Percentiles rank a stretch among this genome's conserved stretches.
phyloP scores from a whole-genome alignment of 2,329 filamentous ascomycete species.

The Monilinia fructigena region DNA sequence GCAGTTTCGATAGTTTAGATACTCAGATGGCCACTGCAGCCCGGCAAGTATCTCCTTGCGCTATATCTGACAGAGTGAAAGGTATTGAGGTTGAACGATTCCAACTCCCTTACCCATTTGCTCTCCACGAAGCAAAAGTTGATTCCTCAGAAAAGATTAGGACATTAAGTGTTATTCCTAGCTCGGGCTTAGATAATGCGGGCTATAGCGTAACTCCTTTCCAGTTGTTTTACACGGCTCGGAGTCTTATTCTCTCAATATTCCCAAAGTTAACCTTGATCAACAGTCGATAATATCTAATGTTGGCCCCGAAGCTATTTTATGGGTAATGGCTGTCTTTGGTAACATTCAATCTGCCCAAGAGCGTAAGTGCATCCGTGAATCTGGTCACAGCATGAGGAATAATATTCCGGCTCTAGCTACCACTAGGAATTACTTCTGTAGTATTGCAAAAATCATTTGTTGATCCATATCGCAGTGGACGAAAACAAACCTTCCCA shows the following conservation, averaged over 20 bases:
- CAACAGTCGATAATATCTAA: background rate
- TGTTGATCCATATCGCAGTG: background rate
- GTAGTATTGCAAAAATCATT: background rate
- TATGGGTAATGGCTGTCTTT: background rate
- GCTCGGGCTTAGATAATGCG: background rate
- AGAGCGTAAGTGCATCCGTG: background rate
- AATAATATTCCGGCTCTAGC: background rate
- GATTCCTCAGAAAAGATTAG: background rate
- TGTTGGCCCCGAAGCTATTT: background rate
- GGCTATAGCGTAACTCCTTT: background rate
- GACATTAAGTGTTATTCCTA: background rate
- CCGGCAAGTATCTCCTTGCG: slow-evolving; percentile 4
- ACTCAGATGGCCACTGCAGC: background rate
- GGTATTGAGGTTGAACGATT: background rate
- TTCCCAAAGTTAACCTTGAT: background rate
- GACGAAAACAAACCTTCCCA: background rate
- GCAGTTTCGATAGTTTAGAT: background rate
- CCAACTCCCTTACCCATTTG: slow-evolving; percentile 1
- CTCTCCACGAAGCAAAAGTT: background rate
- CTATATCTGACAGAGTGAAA: background rate
- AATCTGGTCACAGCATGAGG: background rate
- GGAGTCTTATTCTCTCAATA: background rate
- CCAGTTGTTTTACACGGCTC: background rate
- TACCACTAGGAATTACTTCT: too few relatives aligned
- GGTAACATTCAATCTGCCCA: background rate